phyloP scores from a whole-genome alignment of 345 rosid species.

The Noccaea caerulescens region DNA sequence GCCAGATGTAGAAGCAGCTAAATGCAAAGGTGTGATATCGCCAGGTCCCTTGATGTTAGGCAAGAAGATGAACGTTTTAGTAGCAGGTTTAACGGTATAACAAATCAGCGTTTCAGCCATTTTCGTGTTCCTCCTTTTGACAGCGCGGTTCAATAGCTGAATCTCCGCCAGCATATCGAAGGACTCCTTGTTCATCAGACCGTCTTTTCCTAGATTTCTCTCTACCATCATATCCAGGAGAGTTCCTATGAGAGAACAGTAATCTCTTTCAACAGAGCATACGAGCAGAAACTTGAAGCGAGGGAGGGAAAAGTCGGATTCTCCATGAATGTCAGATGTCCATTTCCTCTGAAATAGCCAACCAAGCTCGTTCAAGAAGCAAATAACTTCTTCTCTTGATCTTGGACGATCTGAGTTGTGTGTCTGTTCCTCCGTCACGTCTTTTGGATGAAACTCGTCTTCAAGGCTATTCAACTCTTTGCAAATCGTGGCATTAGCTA shows the following conservation, averaged over 20 bases:
- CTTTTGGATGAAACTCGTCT: conserved; percentile 57
- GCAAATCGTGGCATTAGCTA: conserved; percentile 76
- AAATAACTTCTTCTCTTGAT: conserved; percentile 70
- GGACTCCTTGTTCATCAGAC: conserved; percentile 48
- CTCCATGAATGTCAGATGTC: conserved; percentile 31
- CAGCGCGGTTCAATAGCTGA: conserved; percentile 76
- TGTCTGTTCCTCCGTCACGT: conserved; percentile 49
- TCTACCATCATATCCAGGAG: conserved; percentile 69
- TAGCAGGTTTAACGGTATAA: conserved; percentile 40
- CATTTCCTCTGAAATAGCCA: conserved; percentile 77
- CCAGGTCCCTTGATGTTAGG: conserved; percentile 71
- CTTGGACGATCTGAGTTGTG: conserved; percentile 49
- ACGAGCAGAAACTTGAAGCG: conserved; percentile 76
- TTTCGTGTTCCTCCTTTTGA: conserved; percentile 64
- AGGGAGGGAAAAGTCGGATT: conserved; percentile 51
- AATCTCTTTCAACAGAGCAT: conserved; percentile 79
- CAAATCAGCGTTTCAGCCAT: conserved; percentile 69
- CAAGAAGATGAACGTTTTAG: conserved; percentile 55
- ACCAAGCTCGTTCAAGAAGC: conserved; percentile 85
- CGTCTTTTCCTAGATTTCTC: conserved; percentile 49
- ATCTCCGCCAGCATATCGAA: conserved; percentile 61
- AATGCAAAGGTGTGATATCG: conserved; percentile 77
- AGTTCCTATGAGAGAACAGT: conserved; percentile 56
- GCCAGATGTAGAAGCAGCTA: conserved; percentile 72
- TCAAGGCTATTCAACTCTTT: conserved; percentile 75